Percentiles rank a stretch among this genome's conserved stretches.
phyloP scores from a whole-genome alignment of 2,329 filamentous ascomycete genomes.

The Mycogone perniciosa region DNA sequence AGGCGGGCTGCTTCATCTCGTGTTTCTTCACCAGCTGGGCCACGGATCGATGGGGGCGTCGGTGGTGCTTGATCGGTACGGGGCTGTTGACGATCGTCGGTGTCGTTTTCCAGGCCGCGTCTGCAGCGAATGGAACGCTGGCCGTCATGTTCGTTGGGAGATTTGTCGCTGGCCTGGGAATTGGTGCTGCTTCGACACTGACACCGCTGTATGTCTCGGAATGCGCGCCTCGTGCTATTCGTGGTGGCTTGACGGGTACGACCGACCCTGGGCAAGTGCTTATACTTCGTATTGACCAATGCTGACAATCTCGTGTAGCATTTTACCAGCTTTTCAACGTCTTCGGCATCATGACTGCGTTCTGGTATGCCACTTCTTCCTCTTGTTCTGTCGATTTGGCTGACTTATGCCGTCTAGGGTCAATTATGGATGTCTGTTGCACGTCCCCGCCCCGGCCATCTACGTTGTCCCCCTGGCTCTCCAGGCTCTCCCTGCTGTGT shows the following conservation, averaged over 20 bases:
- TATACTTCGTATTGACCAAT: not conserved
- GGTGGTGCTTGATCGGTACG: constrained; percentile 46
- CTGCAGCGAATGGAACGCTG: constrained; percentile 47
- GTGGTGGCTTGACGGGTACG: constrained; percentile 42
- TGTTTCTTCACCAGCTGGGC: constrained; percentile 51
- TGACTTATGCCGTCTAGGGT: constrained; percentile 37
- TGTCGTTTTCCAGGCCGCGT: constrained; percentile 57
- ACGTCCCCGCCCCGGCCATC: constrained; percentile 40
- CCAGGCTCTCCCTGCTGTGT: constrained; percentile 57
- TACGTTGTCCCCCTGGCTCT: constrained; percentile 59
- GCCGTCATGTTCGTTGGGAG: constrained; percentile 61
- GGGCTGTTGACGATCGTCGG: constrained; percentile 54
- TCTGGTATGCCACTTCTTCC: constrained; percentile 30
- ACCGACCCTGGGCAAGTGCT: not conserved
- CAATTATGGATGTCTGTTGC: constrained; percentile 47
- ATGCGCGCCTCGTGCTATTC: constrained; percentile 44
- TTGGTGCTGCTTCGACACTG: constrained; percentile 43
- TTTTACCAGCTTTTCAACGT: constrained; percentile 47
- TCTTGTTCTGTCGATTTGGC: not conserved
- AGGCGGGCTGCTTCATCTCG: constrained; percentile 62
- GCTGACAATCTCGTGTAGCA: constrained; percentile 20
- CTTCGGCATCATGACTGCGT: constrained; percentile 36
- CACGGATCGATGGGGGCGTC: constrained; percentile 51
- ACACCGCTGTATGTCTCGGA: constrained; percentile 42
- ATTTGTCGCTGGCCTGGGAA: constrained; percentile 44